Conservation (phyloP, 1,284 basidiomycete species). For the Mycena citricolor region DNA sequence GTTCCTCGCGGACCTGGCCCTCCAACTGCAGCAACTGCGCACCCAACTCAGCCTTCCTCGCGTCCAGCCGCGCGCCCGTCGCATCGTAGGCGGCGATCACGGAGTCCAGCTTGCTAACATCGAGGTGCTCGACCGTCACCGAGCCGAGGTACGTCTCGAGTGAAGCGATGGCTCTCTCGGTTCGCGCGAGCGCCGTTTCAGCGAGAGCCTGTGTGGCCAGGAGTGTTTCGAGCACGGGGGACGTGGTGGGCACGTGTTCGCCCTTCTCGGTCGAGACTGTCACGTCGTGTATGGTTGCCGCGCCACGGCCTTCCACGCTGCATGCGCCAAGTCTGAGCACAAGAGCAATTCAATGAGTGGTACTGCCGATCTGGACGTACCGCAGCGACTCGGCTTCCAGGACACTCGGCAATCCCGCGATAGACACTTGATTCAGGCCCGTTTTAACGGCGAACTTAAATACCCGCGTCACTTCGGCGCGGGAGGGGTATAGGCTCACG, state of each 20-base stretch:
- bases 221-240: conserved; percentile 13
- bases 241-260: conserved; percentile 20
- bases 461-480: conserved; percentile 36
- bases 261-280: conserved; percentile 25
- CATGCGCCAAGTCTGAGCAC: too few relatives aligned
- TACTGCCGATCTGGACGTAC: too few relatives aligned
- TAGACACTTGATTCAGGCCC: conserved; percentile 35
- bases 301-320: conserved; percentile 34
- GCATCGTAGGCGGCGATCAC: conserved; percentile 34
- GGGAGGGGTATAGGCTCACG: conserved; percentile 33
- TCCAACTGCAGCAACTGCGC: conserved; percentile 7
- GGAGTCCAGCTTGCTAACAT: conserved; percentile 29
- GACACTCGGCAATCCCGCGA: conserved; percentile 33
- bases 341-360: too few relatives aligned
- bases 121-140: conserved; percentile 32
- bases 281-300: conserved; percentile 35
- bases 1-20: conserved; percentile 11
- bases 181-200: conserved; percentile 29
- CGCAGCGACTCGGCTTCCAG: conserved; percentile 36
- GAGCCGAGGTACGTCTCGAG: conserved; percentile 34
- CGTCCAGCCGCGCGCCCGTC: conserved; percentile 34
- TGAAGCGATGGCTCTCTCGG: conserved; percentile 28
- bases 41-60: conserved; percentile 27
- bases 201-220: conserved; percentile 16
- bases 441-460: conserved; percentile 30